Conservation (phyloP, 257 asterid species). For the Fraxinus pennsylvanica region DNA sequence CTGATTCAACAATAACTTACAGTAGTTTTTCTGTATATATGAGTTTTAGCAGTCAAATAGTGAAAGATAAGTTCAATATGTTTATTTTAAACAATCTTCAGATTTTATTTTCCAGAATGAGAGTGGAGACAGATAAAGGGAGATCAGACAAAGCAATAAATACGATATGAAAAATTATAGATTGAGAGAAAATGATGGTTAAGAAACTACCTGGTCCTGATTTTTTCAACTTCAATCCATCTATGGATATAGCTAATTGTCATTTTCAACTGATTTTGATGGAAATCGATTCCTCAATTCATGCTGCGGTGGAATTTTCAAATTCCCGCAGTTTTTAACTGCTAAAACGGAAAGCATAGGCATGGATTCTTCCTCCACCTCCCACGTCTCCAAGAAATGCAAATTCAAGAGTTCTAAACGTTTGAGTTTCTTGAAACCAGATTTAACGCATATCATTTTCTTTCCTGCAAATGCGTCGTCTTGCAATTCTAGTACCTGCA, state of each 20-base stretch:
- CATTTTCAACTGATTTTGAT: background rate
- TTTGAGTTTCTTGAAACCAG: slow-evolving; percentile 25
- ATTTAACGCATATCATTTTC: background rate
- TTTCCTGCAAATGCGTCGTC: slow-evolving; percentile 24
- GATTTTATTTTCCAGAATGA: too few relatives aligned
- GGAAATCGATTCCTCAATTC: background rate
- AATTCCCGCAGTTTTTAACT: slow-evolving; percentile 11
- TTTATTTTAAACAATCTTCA: too few relatives aligned
- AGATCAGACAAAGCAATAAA: background rate
- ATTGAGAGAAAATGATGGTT: too few relatives aligned
- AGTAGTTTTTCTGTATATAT: too few relatives aligned
- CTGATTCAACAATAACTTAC: background rate
- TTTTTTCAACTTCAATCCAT: background rate
- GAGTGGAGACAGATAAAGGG: background rate
- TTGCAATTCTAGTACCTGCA: slow-evolving; percentile 25
- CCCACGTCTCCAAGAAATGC: slow-evolving; percentile 18
- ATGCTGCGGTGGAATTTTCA: slow-evolving; percentile 13
- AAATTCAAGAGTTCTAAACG: slow-evolving; percentile 27
- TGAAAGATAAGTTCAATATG: too few relatives aligned
- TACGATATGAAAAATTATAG: background rate
- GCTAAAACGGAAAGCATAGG: slow-evolving; percentile 25
- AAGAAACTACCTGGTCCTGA: background rate
- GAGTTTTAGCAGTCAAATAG: too few relatives aligned
- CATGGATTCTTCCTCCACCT: slow-evolving; percentile 24
- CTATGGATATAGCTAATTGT: background rate